Conservation (phyloP, 192 early-diverging fungal genomes). For the Coemansia sp. region DNA sequence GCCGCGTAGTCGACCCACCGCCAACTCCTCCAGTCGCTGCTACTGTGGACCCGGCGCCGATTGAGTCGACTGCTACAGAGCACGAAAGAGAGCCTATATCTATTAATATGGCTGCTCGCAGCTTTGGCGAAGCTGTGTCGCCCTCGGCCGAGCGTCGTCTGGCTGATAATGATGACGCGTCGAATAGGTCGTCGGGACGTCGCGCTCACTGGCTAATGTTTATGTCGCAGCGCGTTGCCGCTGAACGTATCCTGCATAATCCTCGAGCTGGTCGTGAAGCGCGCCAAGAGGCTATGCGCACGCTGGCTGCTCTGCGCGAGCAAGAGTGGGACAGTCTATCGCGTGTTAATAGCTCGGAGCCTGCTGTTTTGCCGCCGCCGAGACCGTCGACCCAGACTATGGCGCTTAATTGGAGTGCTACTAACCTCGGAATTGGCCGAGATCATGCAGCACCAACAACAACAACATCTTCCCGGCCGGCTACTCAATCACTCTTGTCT, state of each 20-base stretch:
- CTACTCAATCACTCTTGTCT: background rate
- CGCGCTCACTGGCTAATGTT: constrained; percentile 14
- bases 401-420: too few relatives aligned
- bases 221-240: constrained; percentile 13
- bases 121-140: background rate
- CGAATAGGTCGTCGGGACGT: background rate
- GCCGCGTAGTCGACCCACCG: background rate
- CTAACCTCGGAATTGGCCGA: background rate
- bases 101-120: constrained; percentile 2
- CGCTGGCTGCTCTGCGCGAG: constrained; percentile 11
- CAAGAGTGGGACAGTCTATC: constrained; percentile 10
- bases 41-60: background rate
- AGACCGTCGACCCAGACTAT: constrained; percentile 23
- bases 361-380: constrained; percentile 3
- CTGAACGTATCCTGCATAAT: constrained; percentile 15
- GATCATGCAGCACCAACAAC: background rate
- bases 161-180: background rate
- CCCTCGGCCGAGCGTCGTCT: background rate
- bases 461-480: too few relatives aligned
- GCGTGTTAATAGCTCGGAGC: background rate
- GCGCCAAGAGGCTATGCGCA: constrained; percentile 17
- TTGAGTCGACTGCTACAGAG: background rate
- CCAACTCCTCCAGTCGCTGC: background rate
- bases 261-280: constrained; percentile 5
- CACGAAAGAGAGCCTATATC: background rate